Conservation (phyloP, 345 rosid species). For the Euphorbia lathyris region DNA sequence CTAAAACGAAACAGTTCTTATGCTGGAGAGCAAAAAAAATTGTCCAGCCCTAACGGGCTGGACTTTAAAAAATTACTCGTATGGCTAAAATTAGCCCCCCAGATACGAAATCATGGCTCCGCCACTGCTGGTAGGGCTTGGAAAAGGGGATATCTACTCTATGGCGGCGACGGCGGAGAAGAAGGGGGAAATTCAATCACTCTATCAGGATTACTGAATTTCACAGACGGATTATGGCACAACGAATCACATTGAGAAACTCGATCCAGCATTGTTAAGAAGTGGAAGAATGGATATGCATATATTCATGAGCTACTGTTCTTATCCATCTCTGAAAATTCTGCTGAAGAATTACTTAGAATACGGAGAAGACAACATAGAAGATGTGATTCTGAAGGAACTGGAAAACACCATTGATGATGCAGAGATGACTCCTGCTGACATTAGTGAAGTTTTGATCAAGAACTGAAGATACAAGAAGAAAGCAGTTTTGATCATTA, state of each 20-base stretch:
- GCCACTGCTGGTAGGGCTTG: constrained; percentile 98
- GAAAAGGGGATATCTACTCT: constrained; percentile 86
- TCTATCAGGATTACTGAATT: constrained; percentile 83
- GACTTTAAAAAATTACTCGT: too few species aligned
- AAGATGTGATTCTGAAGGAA: constrained; percentile 32
- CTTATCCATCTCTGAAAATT: constrained; percentile 65
- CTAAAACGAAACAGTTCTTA: too few species aligned
- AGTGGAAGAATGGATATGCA: constrained; percentile 99
- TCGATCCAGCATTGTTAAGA: constrained; percentile 85
- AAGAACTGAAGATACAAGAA: constrained; percentile 59
- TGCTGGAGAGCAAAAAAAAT: too few species aligned
- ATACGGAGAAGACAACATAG: constrained; percentile 34
- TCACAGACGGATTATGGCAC: constrained; percentile 97
- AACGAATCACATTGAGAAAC: constrained; percentile 86
- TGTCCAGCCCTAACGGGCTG: too few species aligned
- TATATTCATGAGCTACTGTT: constrained; percentile 75
- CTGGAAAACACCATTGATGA: constrained; percentile 46
- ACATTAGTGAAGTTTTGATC: constrained; percentile 75
- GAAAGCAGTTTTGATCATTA: constrained; percentile 53
- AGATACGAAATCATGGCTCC: too few species aligned
- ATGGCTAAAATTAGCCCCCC: too few species aligned
- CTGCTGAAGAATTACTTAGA: constrained; percentile 66
- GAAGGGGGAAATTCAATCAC: constrained; percentile 61
- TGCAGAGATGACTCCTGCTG: constrained; percentile 95
- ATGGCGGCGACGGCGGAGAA: constrained; percentile 57